Conservation (phyloP, 805 yeast species). For the Candida vaughaniae region DNA sequence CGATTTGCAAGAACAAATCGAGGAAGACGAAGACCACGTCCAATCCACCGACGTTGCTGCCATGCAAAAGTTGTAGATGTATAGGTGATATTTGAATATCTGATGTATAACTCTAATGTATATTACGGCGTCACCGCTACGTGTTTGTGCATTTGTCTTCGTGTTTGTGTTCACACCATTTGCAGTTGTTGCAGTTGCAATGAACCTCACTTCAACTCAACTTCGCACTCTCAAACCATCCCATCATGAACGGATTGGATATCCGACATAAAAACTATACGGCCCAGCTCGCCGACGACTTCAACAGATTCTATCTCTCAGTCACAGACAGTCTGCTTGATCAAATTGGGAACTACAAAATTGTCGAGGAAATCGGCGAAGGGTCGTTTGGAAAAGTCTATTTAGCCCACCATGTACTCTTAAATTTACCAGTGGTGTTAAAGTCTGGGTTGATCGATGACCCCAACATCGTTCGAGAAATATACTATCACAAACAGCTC, state of each 20-base stretch:
- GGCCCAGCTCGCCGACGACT: conserved; percentile 56
- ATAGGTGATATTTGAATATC: too few relatives aligned
- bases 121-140: too few relatives aligned
- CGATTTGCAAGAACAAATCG: conserved; percentile 73
- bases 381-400: conserved; percentile 93
- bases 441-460: conserved; percentile 77
- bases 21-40: conserved; percentile 97
- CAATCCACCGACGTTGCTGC: conserved; percentile 99
- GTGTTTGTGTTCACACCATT: too few relatives aligned
- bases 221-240: too few relatives aligned
- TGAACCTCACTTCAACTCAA: too few relatives aligned
- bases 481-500: conserved; percentile 82
- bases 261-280: conserved; percentile 6
- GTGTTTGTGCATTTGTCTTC: too few relatives aligned
- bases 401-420: conserved; percentile 73
- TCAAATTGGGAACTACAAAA: conserved; percentile 79
- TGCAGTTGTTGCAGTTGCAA: too few relatives aligned
- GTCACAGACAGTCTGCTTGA: conserved; percentile 47
- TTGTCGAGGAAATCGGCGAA: conserved; percentile 76
- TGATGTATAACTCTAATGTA: too few relatives aligned
- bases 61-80: conserved; percentile 88
- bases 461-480: conserved; percentile 86
- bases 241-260: conserved; percentile 6
- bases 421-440: conserved; percentile 74
- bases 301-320: conserved; percentile 53